These are phyloP conservation scores for Malassezia pachydermatis DNA, from an alignment of 1,284 basidiomycete species.

Conservation along the genomic window DNA sequence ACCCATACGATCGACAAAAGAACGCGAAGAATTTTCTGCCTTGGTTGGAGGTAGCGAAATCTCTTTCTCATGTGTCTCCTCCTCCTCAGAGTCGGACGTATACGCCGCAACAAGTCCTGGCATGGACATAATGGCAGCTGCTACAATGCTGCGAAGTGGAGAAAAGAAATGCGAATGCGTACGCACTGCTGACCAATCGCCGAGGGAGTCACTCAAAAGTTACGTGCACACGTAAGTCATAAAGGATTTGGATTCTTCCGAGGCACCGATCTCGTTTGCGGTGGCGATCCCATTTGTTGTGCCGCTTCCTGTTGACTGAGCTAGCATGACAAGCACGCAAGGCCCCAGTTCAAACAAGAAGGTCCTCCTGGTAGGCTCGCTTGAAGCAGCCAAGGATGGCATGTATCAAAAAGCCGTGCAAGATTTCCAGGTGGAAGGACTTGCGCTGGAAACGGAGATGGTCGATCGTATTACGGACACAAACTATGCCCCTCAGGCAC, in stretches of 20 bases:
- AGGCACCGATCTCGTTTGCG: neutral
- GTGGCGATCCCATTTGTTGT: neutral
- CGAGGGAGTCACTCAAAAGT: neutral
- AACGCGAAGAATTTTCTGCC: neutral
- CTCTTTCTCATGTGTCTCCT: neutral
- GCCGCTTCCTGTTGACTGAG: neutral
- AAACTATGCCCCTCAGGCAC: conserved; percentile 24
- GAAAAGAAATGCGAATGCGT: neutral
- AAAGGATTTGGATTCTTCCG: neutral
- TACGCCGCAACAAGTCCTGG: conserved; percentile 18
- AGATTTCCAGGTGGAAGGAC: neutral
- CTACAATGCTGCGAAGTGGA: neutral
- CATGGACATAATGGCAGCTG: conserved; percentile 1
- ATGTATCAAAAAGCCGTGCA: conserved; percentile 37
- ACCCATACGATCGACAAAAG: neutral
- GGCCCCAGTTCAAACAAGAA: neutral
- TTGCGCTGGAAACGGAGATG: conserved; percentile 44
- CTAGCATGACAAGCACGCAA: neutral
- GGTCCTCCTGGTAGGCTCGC: conserved; percentile 36
- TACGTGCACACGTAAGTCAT: neutral
- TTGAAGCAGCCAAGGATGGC: conserved; percentile 33
- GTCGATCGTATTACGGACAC: conserved; percentile 42
- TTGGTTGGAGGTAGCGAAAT: neutral
- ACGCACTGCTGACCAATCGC: neutral
- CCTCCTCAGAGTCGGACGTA: conserved; percentile 20